Evolutionary conservation across 2,329 filamentous ascomycete genomes (phyloP), one percentile per base, ranked within the genome.

Genomic region (Fusarium duplospermum): DNA sequence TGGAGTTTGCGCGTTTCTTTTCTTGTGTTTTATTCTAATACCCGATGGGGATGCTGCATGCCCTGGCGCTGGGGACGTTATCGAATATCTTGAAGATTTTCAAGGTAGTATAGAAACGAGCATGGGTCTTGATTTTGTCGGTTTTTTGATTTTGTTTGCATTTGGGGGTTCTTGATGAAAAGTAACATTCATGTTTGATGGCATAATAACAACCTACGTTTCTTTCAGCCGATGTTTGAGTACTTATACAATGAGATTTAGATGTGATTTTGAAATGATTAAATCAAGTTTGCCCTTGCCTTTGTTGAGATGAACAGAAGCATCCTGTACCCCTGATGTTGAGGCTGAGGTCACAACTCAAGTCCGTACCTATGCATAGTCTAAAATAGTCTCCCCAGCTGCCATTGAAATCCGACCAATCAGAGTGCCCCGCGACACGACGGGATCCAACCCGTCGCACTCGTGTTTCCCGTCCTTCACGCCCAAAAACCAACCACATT

Each of bases 1-100:
- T 66, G 74, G 72, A 70, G 76, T 76, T 79, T 73, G 64, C 56
- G 62, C 66, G 47, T 63, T 74, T 72, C 54, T 76, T 70, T 69
- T 66, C 27, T 65, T 70, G 42, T 68, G 64, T 66, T 65, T 70
- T 70, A 66, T 67, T 69, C 68, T 70, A 72, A 78, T 78, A 78
- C 72, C 76, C 75, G 59, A 65, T 69, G 65, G 66, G 67, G 59
- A 70, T 71, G n/a, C 71, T 76, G 77, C 76, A 78, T 78, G 70
- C 67, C 72, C 66, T 72, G 77, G 70, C 67, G 76, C 69, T 68
- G 57, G 69, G 74, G 59, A 66, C 60, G 50, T 68, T 57, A 57
- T 69, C 58, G 64, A 59, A 36, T 69, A 68, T 68, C 36, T 66
- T 59, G 38, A 36, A 58, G 22, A 33, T 52, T 47, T 64, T 50